Base-by-base conservation (phyloP, 2,329 filamentous ascomycete species). In the Epichloe elymi region DNA sequence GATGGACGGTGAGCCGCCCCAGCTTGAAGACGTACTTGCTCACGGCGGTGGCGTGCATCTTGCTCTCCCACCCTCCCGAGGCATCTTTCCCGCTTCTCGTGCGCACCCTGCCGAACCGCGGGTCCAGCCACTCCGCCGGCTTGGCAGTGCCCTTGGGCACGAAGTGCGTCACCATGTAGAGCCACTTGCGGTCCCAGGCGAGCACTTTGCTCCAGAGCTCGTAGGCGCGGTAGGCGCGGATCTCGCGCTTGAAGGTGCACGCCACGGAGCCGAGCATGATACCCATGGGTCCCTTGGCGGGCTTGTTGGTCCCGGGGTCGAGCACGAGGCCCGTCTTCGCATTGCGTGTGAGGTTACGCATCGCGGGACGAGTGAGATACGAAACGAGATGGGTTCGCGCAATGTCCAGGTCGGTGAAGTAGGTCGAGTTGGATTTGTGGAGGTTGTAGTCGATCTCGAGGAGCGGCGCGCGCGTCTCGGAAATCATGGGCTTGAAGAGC, bases 381-480 rank as follows among this genome's bases (percentile, higher is more conserved):
- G 82, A 84, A 49, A 94, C 80, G 8, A 93, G 79, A 56, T 94
- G 86, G 0, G 86, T 86, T 51, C 93, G 85, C 39, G 85, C 81
- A 53, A 91, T 78, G 67, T 95, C 89, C 57, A 94, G 80, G 67
- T 95, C 88, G 57, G 82, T 74, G 64, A 95, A 95, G 72, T 94
- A 95, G 33, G 89, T 95, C 59, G 79, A 81, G 70, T 89, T 88
- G 55, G 82, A 83, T 65, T 90, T 89, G 74, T 91, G 86, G 42
- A 88, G 63, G 70, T 93, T 91, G 71, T 89, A 88, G 70, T 95
- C 90, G 60, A 83, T 88, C 68, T 95, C 88, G 58, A 86, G 75
- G 50, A 86, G 69, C 1, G 86, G 79, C 14, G 84, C 79, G 61
- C 82, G 79, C 6, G 83, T 80, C 39, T 74, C 71, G 15, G 83